Evolutionary conservation across 2,329 filamentous ascomycete genomes (phyloP).

Genomic region (Nectriaceae sp.): DNA sequence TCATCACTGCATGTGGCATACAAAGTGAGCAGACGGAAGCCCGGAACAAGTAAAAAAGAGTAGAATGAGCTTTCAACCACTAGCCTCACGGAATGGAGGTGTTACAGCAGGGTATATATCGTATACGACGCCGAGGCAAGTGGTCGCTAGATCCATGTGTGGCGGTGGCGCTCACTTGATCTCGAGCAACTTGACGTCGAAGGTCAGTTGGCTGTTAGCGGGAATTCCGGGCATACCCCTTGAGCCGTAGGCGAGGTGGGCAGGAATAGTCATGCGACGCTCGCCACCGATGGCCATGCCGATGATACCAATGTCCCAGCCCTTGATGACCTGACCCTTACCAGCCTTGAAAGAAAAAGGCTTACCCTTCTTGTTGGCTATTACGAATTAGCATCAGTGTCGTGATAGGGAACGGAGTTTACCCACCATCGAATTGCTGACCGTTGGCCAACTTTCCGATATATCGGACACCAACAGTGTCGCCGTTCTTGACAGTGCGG

Average conservation of each 20-base stretch:
- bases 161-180: constrained; percentile 64
- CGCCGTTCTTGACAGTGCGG: constrained; percentile 83
- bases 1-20: constrained; percentile 38
- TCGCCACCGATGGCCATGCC: constrained; percentile 95
- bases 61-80: constrained; percentile 13
- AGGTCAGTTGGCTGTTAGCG: constrained; percentile 85
- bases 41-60: constrained; percentile 14
- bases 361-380: constrained; percentile 98
- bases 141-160: constrained; percentile 13
- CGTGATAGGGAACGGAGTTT: not conserved
- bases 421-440: constrained; percentile 91
- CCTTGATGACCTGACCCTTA: constrained; percentile 95
- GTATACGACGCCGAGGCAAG: constrained; percentile 19
- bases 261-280: constrained; percentile 87
- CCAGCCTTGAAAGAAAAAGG: constrained; percentile 96
- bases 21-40: constrained; percentile 20
- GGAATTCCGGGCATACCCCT: constrained; percentile 83
- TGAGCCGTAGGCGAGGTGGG: constrained; percentile 86
- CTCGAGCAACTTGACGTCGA: constrained; percentile 85
- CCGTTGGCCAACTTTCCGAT: constrained; percentile 95
- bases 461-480: constrained; percentile 92
- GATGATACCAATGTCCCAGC: constrained; percentile 92
- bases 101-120: constrained; percentile 24
- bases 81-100: constrained; percentile 11
- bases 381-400: not conserved